Percentiles rank a stretch among this genome's conserved stretches.
Evolutionary conservation across 192 early-diverging fungal species (phyloP).

Genomic region (Umbelopsis ramanniana): DNA sequence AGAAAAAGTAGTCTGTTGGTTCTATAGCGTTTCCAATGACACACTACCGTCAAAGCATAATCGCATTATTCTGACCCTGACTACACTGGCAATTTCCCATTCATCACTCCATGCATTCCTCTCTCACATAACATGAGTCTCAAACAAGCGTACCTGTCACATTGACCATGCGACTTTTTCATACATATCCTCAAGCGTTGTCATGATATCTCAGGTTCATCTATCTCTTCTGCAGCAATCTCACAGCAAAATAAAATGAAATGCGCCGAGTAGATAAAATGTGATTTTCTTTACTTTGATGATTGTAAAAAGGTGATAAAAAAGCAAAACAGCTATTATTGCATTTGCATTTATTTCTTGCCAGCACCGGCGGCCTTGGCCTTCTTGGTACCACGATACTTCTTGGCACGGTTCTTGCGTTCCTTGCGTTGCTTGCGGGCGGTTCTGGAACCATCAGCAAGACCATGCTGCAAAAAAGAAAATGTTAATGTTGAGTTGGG

Average conservation of each 20-base stretch:
- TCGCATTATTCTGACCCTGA: too few relatives aligned
- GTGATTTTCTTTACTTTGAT: slow-evolving; percentile 20
- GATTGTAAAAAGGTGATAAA: slow-evolving; percentile 21
- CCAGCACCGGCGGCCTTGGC: slow-evolving; percentile 64
- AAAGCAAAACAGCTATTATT: slow-evolving; percentile 22
- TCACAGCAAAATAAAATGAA: neutral
- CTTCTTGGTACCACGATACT: slow-evolving; percentile 97
- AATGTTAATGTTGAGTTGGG: neutral
- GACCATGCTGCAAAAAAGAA: slow-evolving; percentile 33
- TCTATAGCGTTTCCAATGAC: too few relatives aligned
- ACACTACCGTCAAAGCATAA: too few relatives aligned
- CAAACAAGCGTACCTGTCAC: too few relatives aligned
- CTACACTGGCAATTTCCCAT: too few relatives aligned
- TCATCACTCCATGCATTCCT: too few relatives aligned
- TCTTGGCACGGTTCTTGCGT: slow-evolving; percentile 98
- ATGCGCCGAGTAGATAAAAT: neutral
- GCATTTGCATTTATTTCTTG: slow-evolving; percentile 62
- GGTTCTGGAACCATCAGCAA: slow-evolving; percentile 70
- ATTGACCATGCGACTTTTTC: too few relatives aligned
- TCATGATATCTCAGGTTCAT: neutral
- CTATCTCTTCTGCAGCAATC: neutral
- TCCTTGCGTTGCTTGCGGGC: slow-evolving; percentile 99
- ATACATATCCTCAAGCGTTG: too few relatives aligned
- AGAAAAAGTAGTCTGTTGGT: too few relatives aligned
- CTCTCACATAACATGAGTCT: too few relatives aligned